Evolutionary conservation across 2,329 filamentous ascomycete species (phyloP).

Genomic region (Nemania sp.): DNA sequence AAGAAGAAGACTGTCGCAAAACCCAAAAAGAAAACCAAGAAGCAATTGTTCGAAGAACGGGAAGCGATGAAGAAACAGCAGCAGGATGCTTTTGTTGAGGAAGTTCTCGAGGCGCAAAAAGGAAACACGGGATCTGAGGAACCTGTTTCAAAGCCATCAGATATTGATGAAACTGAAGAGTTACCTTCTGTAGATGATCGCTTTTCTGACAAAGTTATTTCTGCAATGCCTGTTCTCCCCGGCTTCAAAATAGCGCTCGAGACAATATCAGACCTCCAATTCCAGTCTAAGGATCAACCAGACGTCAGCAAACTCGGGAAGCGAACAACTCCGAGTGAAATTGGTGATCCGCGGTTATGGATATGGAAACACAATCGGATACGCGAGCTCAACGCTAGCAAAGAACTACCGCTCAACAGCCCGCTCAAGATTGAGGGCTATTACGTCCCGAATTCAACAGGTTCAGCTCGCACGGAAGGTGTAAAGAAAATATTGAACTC

Average conservation of each 20-base stretch:
- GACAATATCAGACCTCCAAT: conserved; percentile 48
- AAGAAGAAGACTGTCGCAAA: conserved; percentile 59
- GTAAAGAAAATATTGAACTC: conserved; percentile 95
- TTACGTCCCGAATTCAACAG: conserved; percentile 84
- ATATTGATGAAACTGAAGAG: conserved; percentile 37
- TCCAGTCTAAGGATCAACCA: conserved; percentile 52
- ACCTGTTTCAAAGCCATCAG: conserved; percentile 29
- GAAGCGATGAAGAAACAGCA: conserved; percentile 68
- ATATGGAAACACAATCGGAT: conserved; percentile 60
- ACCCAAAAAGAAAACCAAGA: conserved; percentile 61
- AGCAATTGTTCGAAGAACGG: conserved; percentile 45
- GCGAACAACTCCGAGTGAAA: conserved; percentile 48
- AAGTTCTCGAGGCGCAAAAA: conserved; percentile 44
- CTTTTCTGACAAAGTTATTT: conserved; percentile 53
- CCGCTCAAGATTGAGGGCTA: conserved; percentile 61
- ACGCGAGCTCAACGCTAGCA: conserved; percentile 56
- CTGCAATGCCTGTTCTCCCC: conserved; percentile 51
- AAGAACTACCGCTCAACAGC: conserved; percentile 36
- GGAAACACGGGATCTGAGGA: conserved; percentile 40
- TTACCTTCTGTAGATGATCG: conserved; percentile 47
- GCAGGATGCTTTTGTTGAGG: conserved; percentile 52
- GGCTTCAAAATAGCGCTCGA: conserved; percentile 51
- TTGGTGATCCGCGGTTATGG: conserved; percentile 58
- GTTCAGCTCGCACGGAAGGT: conserved; percentile 87
- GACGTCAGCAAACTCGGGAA: conserved; percentile 53